A percentile compares a stretch with the other conserved stretches of the same genome.
Conservation (phyloP, 2,329 filamentous ascomycete species). For the Didymella sp. region DNA sequence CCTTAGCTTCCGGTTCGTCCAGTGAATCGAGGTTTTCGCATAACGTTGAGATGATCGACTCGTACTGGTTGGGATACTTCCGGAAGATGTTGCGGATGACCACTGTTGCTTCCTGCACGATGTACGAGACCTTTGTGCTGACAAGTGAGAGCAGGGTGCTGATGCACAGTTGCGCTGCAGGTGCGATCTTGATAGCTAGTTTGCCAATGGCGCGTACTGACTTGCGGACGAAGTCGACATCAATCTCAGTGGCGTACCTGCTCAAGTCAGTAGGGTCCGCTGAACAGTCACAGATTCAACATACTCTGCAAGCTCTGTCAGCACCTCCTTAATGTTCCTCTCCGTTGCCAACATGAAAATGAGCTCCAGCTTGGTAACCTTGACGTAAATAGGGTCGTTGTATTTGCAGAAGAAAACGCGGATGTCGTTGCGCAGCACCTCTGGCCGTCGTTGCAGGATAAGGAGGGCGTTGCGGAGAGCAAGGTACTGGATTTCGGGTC, state of each 20-base stretch:
- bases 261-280: not conserved
- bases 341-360: slow-evolving; percentile 99
- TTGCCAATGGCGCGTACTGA: slow-evolving; percentile 97
- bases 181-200: slow-evolving; percentile 97
- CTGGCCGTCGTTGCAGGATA: slow-evolving; percentile 89
- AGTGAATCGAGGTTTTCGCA: slow-evolving; percentile 96
- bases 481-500: slow-evolving; percentile 97
- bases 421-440: slow-evolving; percentile 95
- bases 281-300: slow-evolving; percentile 26
- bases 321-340: slow-evolving; percentile 91
- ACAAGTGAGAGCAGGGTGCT: slow-evolving; percentile 91
- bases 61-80: slow-evolving; percentile 98
- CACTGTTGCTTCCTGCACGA: slow-evolving; percentile 97
- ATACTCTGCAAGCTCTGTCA: slow-evolving; percentile 90
- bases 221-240: slow-evolving; percentile 98
- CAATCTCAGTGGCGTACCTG: slow-evolving; percentile 91
- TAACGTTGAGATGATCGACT: slow-evolving; percentile 93
- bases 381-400: slow-evolving; percentile 99
- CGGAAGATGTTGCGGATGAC: slow-evolving; percentile 99
- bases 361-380: slow-evolving; percentile 96
- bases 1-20: slow-evolving; percentile 97
- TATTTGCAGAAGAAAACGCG: slow-evolving; percentile 99
- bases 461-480: slow-evolving; percentile 91
- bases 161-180: slow-evolving; percentile 88
- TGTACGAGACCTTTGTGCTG: slow-evolving; percentile 97